A percentile compares a stretch with the other conserved stretches of the same genome.
phyloP scores from a whole-genome alignment of 2,329 filamentous ascomycete genomes.

The Colletotrichum scovillei region DNA sequence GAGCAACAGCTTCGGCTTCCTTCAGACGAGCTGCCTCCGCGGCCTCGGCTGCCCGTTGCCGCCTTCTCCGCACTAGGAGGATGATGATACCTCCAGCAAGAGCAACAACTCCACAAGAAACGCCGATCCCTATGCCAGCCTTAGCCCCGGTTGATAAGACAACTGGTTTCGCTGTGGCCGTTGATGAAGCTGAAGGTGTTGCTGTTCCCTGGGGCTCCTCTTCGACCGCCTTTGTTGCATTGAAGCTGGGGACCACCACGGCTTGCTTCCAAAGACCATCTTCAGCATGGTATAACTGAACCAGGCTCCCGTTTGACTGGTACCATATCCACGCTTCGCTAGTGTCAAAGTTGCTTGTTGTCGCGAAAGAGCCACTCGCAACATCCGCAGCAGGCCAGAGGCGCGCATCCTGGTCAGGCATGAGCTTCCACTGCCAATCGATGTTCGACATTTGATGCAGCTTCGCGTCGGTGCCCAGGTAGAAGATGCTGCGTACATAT shows the following conservation, averaged over 20 bases:
- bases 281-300: constrained; percentile 45
- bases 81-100: constrained; percentile 58
- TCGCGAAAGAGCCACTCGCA: constrained; percentile 43
- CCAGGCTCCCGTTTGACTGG: constrained; percentile 43
- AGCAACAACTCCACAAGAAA: constrained; percentile 55
- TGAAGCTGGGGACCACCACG: constrained; percentile 40
- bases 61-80: constrained; percentile 56
- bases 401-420: constrained; percentile 37
- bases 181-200: constrained; percentile 40
- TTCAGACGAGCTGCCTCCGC: constrained; percentile 26
- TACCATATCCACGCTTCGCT: constrained; percentile 48
- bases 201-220: constrained; percentile 6
- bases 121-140: constrained; percentile 67
- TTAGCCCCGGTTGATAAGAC: constrained; percentile 60
- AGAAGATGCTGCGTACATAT: constrained; percentile 43
- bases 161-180: constrained; percentile 45
- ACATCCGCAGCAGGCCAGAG: constrained; percentile 47
- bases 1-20: constrained; percentile 42
- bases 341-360: constrained; percentile 41
- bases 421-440: constrained; percentile 44
- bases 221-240: constrained; percentile 36
- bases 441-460: constrained; percentile 45
- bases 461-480: constrained; percentile 49
- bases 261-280: constrained; percentile 44
- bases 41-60: constrained; percentile 45